Percentiles rank a stretch among this genome's conserved stretches.
Evolutionary conservation across 2,329 filamentous ascomycete species (phyloP).

Genomic region (Cladophialophora yegresii): DNA sequence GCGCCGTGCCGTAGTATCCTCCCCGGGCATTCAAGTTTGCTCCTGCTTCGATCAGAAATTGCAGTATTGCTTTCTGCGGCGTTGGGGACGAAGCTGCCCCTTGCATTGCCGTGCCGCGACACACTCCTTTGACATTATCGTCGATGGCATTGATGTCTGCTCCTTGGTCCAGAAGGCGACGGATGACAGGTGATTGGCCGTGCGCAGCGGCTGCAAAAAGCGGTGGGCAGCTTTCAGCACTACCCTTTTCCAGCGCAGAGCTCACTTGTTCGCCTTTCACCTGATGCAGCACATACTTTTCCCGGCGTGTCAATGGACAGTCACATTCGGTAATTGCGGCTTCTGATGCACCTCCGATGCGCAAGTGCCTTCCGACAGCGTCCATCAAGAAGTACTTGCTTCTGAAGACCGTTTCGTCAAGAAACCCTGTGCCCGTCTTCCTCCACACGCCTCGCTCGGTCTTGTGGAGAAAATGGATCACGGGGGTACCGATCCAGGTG

Average conservation of each 20-base stretch:
- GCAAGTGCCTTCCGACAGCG: background rate
- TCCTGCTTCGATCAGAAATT: background rate
- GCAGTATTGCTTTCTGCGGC: background rate
- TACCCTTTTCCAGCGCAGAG: background rate
- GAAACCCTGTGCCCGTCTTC: constrained; percentile 2
- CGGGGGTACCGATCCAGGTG: background rate
- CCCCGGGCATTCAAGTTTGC: background rate
- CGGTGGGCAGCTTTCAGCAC: no score
- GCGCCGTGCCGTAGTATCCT: background rate
- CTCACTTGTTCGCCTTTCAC: background rate
- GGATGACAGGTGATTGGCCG: background rate
- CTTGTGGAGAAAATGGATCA: background rate
- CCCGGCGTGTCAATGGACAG: background rate
- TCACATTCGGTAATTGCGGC: background rate
- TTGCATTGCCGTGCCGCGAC: background rate
- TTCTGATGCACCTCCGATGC: background rate
- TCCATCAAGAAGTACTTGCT: constrained; percentile 1
- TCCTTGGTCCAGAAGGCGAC: background rate
- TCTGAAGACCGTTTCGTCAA: background rate
- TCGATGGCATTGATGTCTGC: background rate
- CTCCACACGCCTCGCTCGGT: constrained; percentile 3
- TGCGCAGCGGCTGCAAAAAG: background rate
- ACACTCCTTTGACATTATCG: background rate
- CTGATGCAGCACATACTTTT: background rate
- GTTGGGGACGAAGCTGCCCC: background rate